These are phyloP conservation scores for Auxenochlorella pyrenoidosa DNA, from an alignment of 139 green algal genomes.

Conservation along the genomic window DNA sequence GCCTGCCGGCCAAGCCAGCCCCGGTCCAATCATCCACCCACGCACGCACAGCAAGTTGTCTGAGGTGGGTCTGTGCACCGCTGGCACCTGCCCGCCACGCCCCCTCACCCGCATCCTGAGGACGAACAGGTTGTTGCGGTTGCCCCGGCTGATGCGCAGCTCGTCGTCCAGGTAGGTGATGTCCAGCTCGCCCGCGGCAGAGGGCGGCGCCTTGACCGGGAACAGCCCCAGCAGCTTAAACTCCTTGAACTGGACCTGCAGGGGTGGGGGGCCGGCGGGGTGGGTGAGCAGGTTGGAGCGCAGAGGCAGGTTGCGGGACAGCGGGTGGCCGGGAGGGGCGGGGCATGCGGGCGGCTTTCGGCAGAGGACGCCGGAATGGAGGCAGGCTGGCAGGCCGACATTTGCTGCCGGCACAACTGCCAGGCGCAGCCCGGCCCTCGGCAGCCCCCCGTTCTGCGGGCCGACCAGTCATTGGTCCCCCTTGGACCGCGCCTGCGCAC, in stretches of 20 bases:
- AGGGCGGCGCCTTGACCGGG: slow-evolving; percentile 70
- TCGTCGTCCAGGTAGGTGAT: slow-evolving; percentile 83
- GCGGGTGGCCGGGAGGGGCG: not conserved
- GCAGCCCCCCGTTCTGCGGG: no score
- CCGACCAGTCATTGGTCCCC: no score
- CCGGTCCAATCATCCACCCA: no score
- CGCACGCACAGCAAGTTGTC: no score
- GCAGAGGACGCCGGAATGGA: no score
- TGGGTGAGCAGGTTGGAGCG: not conserved
- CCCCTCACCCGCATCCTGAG: slow-evolving; percentile 25
- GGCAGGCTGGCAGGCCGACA: no score
- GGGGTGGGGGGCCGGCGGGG: not conserved
- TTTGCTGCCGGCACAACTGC: no score
- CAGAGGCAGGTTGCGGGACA: no score
- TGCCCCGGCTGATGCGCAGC: slow-evolving; percentile 69
- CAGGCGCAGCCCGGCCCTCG: no score
- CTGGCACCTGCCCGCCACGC: no score
- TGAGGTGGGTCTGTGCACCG: no score
- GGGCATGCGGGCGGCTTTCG: not conserved
- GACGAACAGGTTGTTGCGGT: slow-evolving; percentile 78
- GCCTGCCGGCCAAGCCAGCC: no score
- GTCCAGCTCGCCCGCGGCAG: slow-evolving; percentile 67
- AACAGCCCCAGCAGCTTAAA: slow-evolving; percentile 83
- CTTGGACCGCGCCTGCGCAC: slow-evolving; percentile 5
- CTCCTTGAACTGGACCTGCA: slow-evolving; percentile 77